phyloP scores from a whole-genome alignment of 108 stramenopile genomes.

The Pseudonitzschia multiseries region DNA sequence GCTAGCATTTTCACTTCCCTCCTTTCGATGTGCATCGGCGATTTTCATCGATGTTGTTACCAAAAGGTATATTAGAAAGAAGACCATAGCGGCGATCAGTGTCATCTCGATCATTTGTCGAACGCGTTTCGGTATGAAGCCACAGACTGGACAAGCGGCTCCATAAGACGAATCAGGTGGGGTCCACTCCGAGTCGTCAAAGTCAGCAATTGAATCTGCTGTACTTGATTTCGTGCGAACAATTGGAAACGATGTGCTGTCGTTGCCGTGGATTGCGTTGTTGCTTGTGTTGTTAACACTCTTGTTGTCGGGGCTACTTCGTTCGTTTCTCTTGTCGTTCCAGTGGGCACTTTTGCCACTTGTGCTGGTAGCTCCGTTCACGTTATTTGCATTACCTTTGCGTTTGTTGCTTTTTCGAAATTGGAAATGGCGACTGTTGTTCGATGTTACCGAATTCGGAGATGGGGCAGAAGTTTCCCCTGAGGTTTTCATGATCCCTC shows the following conservation, averaged over 20 bases:
- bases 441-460: not conserved
- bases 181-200: constrained; percentile 61
- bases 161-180: constrained; percentile 66
- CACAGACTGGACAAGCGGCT: constrained; percentile 69
- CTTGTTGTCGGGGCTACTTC: not conserved
- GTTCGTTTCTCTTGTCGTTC: constrained; percentile 2
- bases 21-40: constrained; percentile 26
- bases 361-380: not conserved
- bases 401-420: constrained; percentile 10
- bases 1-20: not conserved
- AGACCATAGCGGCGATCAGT: constrained; percentile 41
- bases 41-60: constrained; percentile 47
- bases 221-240: constrained; percentile 7
- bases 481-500: constrained; percentile 33
- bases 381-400: not conserved
- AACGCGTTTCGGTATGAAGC: constrained; percentile 60
- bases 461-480: not conserved
- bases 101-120: constrained; percentile 55
- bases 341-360: not conserved
- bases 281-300: not conserved
- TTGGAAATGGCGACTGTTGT: not conserved
- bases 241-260: constrained; percentile 3
- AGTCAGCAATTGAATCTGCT: constrained; percentile 37
- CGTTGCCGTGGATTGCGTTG: not conserved
- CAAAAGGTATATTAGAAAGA: constrained; percentile 43